phyloP scores from a whole-genome alignment of 306 rosid species.

The Cucumis cinereus region DNA sequence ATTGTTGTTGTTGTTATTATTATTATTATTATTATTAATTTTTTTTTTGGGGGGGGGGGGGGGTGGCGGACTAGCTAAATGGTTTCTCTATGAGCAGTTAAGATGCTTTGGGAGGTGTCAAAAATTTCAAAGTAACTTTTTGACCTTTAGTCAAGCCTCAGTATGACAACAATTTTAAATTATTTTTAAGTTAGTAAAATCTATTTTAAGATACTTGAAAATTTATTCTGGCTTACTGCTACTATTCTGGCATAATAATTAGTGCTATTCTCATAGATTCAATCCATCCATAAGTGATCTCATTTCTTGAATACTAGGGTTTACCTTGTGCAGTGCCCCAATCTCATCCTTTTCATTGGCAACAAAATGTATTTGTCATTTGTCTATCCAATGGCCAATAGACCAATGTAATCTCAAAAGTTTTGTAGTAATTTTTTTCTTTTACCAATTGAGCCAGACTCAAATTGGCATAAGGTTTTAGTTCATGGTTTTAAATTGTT shows the following conservation, averaged over 20 bases:
- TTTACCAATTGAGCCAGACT: neutral
- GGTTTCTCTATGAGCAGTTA: neutral
- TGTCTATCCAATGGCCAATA: neutral
- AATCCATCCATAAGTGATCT: neutral
- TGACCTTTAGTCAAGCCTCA: neutral
- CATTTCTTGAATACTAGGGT: neutral
- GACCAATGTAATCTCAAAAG: neutral
- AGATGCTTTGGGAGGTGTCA: neutral
- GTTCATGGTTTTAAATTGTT: neutral
- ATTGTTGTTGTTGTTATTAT: too few species aligned
- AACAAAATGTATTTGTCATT: neutral
- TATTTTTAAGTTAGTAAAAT: neutral
- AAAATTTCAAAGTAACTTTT: neutral
- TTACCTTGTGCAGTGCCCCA: neutral
- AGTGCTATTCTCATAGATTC: neutral
- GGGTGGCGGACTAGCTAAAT: too few species aligned
- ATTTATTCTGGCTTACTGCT: neutral
- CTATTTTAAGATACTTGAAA: neutral
- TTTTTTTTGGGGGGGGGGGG: too few species aligned
- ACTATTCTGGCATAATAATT: neutral
- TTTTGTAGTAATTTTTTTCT: neutral
- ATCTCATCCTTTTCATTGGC: neutral
- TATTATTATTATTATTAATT: too few species aligned
- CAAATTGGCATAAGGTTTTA: neutral
- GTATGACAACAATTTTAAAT: neutral